Conservation (phyloP, 352 stramenopile genomes). For the Phytophthora idaei region DNA sequence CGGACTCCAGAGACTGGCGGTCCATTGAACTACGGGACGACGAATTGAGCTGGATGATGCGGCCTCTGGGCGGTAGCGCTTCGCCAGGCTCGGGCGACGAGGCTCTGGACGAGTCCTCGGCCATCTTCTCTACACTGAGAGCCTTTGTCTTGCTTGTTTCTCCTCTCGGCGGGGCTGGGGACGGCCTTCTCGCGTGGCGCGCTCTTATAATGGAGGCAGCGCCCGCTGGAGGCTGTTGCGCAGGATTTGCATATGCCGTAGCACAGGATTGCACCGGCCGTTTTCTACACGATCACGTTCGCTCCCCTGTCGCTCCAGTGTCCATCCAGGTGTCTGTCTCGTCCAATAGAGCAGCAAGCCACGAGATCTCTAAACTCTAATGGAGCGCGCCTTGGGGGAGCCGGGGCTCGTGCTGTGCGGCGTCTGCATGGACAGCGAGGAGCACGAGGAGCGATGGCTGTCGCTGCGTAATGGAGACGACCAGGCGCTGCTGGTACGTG, state of each 20-base stretch:
- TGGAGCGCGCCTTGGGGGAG: conserved; percentile 48
- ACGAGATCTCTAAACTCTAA: conserved; percentile 19
- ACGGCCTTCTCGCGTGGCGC: conserved; percentile 13
- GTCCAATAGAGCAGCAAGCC: conserved; percentile 12
- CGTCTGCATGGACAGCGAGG: conserved; percentile 43
- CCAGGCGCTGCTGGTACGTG: conserved; percentile 52
- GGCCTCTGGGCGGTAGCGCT: conserved; percentile 10
- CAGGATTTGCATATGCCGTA: conserved; percentile 17
- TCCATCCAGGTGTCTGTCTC: conserved; percentile 7
- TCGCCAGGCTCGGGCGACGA: conserved; percentile 35
- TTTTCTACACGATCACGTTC: conserved; percentile 18
- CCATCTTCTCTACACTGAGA: conserved; percentile 23
- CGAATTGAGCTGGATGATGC: conserved; percentile 36
- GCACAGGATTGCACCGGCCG: conserved; percentile 19
- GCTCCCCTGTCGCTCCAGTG: conserved; percentile 15
- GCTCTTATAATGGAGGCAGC: conserved; percentile 19
- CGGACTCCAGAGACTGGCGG: conserved; percentile 26
- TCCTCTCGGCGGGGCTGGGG: background rate
- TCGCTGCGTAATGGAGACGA: conserved; percentile 36
- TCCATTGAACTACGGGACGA: conserved; percentile 25
- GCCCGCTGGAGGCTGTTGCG: conserved; percentile 1
- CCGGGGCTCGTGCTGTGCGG: conserved; percentile 70
- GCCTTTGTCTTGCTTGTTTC: background rate
- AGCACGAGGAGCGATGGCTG: conserved; percentile 38
- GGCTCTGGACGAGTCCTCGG: conserved; percentile 32